phyloP scores from a whole-genome alignment of 257 asterid genomes.

The Penstemon eatonii region DNA sequence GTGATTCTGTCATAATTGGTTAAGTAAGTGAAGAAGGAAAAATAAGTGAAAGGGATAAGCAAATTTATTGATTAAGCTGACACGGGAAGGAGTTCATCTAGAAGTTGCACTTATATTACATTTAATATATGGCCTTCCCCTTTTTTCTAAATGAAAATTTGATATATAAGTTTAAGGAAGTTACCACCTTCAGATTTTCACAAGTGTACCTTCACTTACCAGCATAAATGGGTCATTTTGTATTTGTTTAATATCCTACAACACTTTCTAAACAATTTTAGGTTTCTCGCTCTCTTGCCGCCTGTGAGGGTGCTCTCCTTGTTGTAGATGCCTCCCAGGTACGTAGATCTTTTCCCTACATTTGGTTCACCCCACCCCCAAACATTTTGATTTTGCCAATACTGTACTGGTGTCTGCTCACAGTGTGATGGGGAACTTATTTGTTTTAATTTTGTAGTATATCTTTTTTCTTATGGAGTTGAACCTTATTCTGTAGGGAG shows the following conservation, averaged over 20 bases:
- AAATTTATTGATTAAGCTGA: constrained; percentile 4
- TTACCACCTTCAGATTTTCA: constrained; percentile 4
- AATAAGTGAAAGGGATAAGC: background rate
- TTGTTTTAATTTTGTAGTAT: background rate
- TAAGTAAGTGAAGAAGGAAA: background rate
- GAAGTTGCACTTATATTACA: background rate
- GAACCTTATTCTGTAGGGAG: constrained; percentile 62
- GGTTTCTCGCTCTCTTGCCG: constrained; percentile 99
- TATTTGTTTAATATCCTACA: constrained; percentile 27
- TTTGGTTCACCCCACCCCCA: background rate
- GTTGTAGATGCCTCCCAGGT: constrained; percentile 99
- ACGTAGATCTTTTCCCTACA: constrained; percentile 23
- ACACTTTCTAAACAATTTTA: constrained; percentile 34
- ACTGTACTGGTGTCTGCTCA: background rate
- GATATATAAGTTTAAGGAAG: no score
- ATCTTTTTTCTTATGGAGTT: constrained; percentile 19
- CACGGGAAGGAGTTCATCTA: constrained; percentile 2
- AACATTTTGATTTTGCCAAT: background rate
- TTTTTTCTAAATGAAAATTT: background rate
- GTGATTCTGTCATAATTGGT: constrained; percentile 12
- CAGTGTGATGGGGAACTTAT: background rate
- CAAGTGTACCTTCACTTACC: constrained; percentile 12
- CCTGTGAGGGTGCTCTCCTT: constrained; percentile 99
- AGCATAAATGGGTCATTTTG: constrained; percentile 5
- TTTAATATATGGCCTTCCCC: constrained; percentile 13